Conservation (phyloP, 306 rosid species). For the Clitoria ternatea region DNA sequence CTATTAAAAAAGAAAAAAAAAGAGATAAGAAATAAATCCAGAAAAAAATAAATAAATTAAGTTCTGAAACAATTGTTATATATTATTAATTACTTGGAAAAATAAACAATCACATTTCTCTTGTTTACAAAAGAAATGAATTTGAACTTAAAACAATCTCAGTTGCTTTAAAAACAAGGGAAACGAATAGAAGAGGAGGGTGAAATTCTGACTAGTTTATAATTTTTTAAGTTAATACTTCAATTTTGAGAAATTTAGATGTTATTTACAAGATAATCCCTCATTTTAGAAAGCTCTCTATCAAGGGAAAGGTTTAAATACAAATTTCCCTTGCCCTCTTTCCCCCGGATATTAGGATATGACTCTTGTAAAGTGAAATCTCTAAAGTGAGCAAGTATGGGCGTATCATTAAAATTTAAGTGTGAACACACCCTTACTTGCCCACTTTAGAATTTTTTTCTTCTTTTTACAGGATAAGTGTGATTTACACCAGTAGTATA, state of each 20-base stretch:
- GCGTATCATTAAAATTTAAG: not conserved
- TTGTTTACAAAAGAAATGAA: not conserved
- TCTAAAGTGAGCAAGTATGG: conserved; percentile 6
- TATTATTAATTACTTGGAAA: not conserved
- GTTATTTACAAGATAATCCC: not conserved
- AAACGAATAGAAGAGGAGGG: not conserved
- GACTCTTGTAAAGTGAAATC: not conserved
- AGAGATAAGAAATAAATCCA: not conserved
- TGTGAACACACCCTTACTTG: conserved; percentile 21
- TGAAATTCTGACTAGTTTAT: not conserved
- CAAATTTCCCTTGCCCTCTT: conserved; percentile 14
- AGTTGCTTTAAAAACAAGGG: not conserved
- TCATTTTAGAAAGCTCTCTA: conserved; percentile 17
- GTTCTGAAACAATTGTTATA: not conserved
- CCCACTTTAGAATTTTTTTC: not conserved
- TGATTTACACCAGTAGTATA: conserved; percentile 1
- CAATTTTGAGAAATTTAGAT: conserved; percentile 4
- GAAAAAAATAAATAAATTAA: not conserved
- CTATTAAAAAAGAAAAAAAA: not conserved
- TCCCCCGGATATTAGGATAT: not conserved
- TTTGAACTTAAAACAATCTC: not conserved
- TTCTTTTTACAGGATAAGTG: not conserved
- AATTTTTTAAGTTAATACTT: not conserved
- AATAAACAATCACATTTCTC: not conserved
- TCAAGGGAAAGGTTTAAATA: conserved; percentile 15